Conservation (phyloP, 2,329 filamentous ascomycete species). For the Aspergillus neotritici region DNA sequence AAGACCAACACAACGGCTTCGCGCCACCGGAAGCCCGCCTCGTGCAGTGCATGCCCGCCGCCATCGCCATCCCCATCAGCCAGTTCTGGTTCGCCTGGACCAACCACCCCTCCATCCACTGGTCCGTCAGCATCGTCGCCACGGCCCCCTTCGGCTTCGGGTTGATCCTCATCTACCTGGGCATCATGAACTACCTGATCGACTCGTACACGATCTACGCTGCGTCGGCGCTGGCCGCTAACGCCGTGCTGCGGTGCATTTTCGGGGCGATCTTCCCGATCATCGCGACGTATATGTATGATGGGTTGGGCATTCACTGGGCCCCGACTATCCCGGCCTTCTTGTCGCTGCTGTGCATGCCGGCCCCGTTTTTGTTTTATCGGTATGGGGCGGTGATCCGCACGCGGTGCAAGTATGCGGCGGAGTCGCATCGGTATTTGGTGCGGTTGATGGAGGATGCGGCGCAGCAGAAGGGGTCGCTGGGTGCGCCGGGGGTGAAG, state of each 20-base stretch:
- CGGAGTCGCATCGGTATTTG: not conserved
- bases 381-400: not conserved
- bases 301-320: slow-evolving; percentile 3
- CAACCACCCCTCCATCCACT: slow-evolving; percentile 3
- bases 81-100: slow-evolving; percentile 8
- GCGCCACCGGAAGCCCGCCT: slow-evolving; percentile 4
- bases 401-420: slow-evolving; percentile 2
- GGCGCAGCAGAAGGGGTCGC: not conserved
- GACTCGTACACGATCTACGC: slow-evolving; percentile 6
- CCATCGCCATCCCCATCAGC: slow-evolving; percentile 1
- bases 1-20: not conserved
- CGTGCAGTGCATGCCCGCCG: slow-evolving; percentile 1
- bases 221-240: not conserved
- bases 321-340: slow-evolving; percentile 1
- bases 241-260: not conserved
- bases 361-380: slow-evolving; percentile 2
- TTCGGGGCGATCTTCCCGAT: slow-evolving; percentile 1
- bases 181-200: slow-evolving; percentile 3
- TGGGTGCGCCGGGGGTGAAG: too few species aligned
- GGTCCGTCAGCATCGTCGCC: slow-evolving; percentile 1
- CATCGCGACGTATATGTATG: slow-evolving; percentile 3
- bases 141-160: slow-evolving; percentile 3
- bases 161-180: slow-evolving; percentile 3
- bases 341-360: slow-evolving; percentile 2
- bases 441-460: not conserved